Conservation (phyloP, 1,284 basidiomycete species). For the Laetiporus sulphureus region DNA sequence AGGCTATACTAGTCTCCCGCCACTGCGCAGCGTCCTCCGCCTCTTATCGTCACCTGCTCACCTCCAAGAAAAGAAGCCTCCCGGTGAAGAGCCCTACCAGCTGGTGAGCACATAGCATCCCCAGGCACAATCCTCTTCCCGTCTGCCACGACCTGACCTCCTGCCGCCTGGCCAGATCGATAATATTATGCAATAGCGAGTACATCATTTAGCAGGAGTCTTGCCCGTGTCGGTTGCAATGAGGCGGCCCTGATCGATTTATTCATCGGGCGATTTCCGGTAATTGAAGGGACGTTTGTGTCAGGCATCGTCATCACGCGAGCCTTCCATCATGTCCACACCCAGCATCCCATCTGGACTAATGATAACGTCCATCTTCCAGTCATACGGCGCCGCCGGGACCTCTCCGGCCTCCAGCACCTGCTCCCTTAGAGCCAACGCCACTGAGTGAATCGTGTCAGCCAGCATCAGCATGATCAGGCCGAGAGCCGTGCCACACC, state of each 20-base stretch:
- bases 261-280: slow-evolving; percentile 14
- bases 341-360: slow-evolving; percentile 40
- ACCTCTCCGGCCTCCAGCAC: slow-evolving; percentile 46
- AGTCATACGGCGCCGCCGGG: slow-evolving; percentile 56
- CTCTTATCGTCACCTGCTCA: slow-evolving; percentile 27
- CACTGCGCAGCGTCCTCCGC: slow-evolving; percentile 25
- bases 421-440: slow-evolving; percentile 60
- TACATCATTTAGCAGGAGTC: slow-evolving; percentile 1
- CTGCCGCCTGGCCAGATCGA: slow-evolving; percentile 13
- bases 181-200: slow-evolving; percentile 17
- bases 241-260: slow-evolving; percentile 11
- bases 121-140: too few relatives aligned
- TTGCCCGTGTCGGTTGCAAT: slow-evolving; percentile 1
- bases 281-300: background rate
- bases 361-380: slow-evolving; percentile 61
- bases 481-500: slow-evolving; percentile 30
- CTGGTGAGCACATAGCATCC: too few relatives aligned
- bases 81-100: slow-evolving; percentile 25
- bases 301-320: slow-evolving; percentile 2
- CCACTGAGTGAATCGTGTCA: slow-evolving; percentile 37
- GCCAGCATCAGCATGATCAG: slow-evolving; percentile 10
- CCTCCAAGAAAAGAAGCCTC: slow-evolving; percentile 12
- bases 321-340: background rate
- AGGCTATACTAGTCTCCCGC: slow-evolving; percentile 10
- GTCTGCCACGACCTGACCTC: too few relatives aligned